Evolutionary conservation across 169 alveolate genomes (phyloP).

Genomic region (Cyclospora cayetanensis): DNA sequence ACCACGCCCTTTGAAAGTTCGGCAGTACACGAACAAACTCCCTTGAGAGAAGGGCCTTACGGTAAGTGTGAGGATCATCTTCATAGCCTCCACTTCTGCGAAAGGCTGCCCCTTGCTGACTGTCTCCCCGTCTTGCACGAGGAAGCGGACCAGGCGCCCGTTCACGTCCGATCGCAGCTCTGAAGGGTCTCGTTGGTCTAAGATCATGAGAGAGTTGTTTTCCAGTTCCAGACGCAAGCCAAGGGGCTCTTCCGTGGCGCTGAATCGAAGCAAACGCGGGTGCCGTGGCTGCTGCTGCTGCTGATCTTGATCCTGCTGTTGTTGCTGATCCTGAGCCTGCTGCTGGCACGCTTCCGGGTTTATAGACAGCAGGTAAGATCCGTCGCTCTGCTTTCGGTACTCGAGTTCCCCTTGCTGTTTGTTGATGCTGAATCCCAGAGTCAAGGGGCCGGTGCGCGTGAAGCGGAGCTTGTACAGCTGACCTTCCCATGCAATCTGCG

Average conservation of each 20-base stretch:
- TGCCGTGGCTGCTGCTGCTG: slow-evolving; percentile 3
- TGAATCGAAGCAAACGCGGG: slow-evolving; percentile 31
- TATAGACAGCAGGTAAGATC: slow-evolving; percentile 69
- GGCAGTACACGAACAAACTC: no score
- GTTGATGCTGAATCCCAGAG: background rate
- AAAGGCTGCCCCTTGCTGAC: slow-evolving; percentile 81
- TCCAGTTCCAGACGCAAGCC: slow-evolving; percentile 32
- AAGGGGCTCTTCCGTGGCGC: slow-evolving; percentile 55
- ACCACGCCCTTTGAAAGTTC: no score
- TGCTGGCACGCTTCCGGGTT: slow-evolving; percentile 19
- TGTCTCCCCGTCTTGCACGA: slow-evolving; percentile 77
- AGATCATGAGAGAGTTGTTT: slow-evolving; percentile 38
- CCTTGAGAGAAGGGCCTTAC: no score
- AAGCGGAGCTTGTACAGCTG: background rate
- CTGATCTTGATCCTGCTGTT: background rate
- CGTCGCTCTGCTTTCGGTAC: slow-evolving; percentile 74
- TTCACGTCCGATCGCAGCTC: slow-evolving; percentile 72
- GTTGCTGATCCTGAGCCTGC: background rate
- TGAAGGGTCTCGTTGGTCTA: slow-evolving; percentile 58
- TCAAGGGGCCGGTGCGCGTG: background rate
- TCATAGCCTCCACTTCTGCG: slow-evolving; percentile 87
- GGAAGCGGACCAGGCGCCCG: slow-evolving; percentile 64
- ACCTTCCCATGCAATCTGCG: slow-evolving; percentile 10
- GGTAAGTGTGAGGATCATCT: slow-evolving; percentile 83
- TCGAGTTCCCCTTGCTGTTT: slow-evolving; percentile 52